Percentiles rank a stretch among this genome's conserved stretches.
phyloP scores from a whole-genome alignment of 2,329 filamentous ascomycete species.

The Cladosporium halotolerans region DNA sequence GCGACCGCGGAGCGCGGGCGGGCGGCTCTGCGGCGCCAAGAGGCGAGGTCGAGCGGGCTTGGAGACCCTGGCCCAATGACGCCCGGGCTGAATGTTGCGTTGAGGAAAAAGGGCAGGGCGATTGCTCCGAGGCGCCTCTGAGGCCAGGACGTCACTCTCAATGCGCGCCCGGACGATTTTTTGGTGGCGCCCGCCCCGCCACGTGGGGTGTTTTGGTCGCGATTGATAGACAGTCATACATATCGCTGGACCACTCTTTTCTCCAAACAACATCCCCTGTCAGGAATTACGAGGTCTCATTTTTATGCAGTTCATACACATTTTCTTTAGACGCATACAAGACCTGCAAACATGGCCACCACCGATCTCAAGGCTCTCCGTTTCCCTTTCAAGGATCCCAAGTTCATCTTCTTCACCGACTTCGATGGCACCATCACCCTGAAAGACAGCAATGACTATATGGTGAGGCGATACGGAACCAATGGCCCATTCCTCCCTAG shows the following conservation, averaged over 20 bases:
- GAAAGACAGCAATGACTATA: conserved; percentile 62
- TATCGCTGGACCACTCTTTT: not conserved
- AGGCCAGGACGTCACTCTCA: too few species aligned
- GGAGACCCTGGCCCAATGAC: not conserved
- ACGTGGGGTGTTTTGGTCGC: conserved; percentile 2
- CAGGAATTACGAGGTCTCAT: not conserved
- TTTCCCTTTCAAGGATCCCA: conserved; percentile 53
- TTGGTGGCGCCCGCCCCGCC: conserved; percentile 2
- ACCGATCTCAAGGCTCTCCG: conserved; percentile 41
- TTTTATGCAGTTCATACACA: too few species aligned
- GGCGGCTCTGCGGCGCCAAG: not conserved
- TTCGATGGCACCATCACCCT: conserved; percentile 95
- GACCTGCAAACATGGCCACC: conserved; percentile 13
- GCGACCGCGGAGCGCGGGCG: conserved; percentile 3
- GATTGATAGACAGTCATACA: not conserved
- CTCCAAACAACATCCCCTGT: too few species aligned
- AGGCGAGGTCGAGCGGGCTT: not conserved
- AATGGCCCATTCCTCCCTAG: not conserved
- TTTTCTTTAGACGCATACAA: too few species aligned
- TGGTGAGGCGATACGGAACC: conserved; percentile 37
- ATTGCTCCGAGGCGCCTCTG: too few species aligned
- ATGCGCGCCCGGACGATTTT: not conserved
- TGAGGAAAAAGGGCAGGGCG: not conserved
- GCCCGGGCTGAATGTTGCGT: not conserved
- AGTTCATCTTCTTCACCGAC: conserved; percentile 97